Percentiles rank a stretch among this genome's conserved stretches.
phyloP scores from a whole-genome alignment of 169 alveolate genomes.

The Plasmodium billcollinsi region DNA sequence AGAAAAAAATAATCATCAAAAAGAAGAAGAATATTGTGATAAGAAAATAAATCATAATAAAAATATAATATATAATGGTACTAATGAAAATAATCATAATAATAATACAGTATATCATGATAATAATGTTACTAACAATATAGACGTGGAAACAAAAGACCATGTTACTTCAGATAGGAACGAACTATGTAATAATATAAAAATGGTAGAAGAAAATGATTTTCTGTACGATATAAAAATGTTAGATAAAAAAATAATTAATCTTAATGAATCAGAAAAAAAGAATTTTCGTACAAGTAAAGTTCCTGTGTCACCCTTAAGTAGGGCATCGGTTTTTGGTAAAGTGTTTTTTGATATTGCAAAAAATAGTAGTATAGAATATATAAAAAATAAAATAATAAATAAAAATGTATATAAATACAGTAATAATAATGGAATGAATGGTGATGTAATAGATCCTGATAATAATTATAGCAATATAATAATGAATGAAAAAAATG shows the following conservation, averaged over 20 bases:
- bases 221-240: conserved; percentile 32
- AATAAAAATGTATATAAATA: not conserved
- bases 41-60: no score
- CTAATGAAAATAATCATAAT: no score
- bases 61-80: no score
- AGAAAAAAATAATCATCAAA: no score
- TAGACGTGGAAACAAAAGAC: no score
- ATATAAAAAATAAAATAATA: conserved; percentile 31
- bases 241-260: conserved; percentile 31
- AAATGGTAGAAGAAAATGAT: conserved; percentile 47
- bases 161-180: no score
- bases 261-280: conserved; percentile 5
- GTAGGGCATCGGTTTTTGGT: conserved; percentile 70
- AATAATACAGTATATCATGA: no score
- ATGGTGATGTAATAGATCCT: not conserved
- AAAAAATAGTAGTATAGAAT: conserved; percentile 66
- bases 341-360: conserved; percentile 63
- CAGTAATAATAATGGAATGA: not conserved
- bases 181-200: not conserved
- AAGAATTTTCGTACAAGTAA: conserved; percentile 34
- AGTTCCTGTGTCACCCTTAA: conserved; percentile 64
- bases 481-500: conserved; percentile 79
- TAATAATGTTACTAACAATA: no score
- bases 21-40: no score
- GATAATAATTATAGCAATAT: not conserved